phyloP scores from a whole-genome alignment of 805 yeast genomes.

The Candida suzukii region DNA sequence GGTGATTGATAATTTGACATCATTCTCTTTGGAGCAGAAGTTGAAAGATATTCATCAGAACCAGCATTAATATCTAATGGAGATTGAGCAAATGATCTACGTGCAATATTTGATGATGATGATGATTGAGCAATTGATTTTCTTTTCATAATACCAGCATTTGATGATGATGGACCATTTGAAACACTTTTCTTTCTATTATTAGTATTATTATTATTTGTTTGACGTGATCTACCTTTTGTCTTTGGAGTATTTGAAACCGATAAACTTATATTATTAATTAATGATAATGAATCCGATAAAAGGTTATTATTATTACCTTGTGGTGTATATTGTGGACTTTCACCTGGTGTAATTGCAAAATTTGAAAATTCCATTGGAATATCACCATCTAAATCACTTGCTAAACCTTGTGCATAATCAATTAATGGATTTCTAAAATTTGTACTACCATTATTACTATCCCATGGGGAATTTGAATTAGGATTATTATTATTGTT shows the following conservation, averaged over 20 bases:
- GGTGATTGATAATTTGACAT: background rate
- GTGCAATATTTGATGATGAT: background rate
- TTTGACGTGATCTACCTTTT: background rate
- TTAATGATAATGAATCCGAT: no score
- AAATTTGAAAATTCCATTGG: conserved; percentile 1
- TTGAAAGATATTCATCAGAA: background rate
- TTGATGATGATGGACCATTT: background rate
- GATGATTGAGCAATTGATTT: background rate
- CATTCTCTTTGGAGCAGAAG: conserved; percentile 1
- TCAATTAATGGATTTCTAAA: conserved; percentile 6
- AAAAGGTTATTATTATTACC: no score
- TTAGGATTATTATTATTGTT: no score
- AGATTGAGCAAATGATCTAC: conserved; percentile 1
- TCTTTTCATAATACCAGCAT: conserved; percentile 1
- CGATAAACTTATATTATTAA: no score
- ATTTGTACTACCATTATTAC: background rate
- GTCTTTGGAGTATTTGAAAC: background rate
- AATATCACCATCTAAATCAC: conserved; percentile 5
- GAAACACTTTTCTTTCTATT: background rate
- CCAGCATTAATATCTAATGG: background rate
- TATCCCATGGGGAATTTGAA: background rate
- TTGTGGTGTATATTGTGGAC: background rate
- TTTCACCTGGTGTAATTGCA: background rate
- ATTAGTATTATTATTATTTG: background rate
- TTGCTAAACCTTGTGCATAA: conserved; percentile 8